phyloP scores from a whole-genome alignment of 2,329 filamentous ascomycete genomes.

The Seiridium cupressi region DNA sequence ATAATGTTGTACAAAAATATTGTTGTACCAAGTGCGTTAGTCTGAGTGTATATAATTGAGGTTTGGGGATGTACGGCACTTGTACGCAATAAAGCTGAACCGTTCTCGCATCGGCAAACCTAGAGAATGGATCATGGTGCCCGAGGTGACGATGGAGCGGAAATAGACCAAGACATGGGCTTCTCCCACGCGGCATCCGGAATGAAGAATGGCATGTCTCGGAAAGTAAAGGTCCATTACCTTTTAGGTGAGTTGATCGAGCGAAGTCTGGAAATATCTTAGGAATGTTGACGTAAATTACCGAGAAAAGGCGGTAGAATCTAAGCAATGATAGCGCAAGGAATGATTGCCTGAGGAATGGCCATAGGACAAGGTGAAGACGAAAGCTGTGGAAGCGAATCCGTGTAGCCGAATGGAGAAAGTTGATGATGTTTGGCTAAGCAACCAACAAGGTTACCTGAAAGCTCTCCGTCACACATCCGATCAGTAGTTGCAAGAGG shows the following conservation, averaged over 20 bases:
- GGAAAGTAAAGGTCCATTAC: neutral
- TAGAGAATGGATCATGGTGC: neutral
- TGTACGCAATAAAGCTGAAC: neutral
- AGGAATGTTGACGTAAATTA: neutral
- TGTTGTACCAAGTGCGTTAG: neutral
- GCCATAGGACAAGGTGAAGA: no score
- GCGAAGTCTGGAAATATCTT: neutral
- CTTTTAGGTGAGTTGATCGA: neutral
- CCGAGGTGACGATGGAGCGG: neutral
- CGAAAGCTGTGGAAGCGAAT: no score
- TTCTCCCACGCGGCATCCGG: no score
- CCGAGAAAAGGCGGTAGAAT: no score
- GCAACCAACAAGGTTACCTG: no score
- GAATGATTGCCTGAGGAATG: no score
- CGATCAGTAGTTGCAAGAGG: no score
- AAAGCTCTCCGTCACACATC: no score
- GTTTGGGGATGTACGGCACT: neutral
- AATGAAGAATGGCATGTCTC: slow-evolving; percentile 1
- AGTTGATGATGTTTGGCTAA: no score
- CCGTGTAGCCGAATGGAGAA: no score
- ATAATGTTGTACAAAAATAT: neutral
- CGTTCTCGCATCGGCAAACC: neutral
- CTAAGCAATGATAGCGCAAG: no score
- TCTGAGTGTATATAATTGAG: neutral
- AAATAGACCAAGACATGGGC: neutral